Base-by-base conservation (phyloP, 768 basidiomycete species). In the Mycena polygramma region DNA sequence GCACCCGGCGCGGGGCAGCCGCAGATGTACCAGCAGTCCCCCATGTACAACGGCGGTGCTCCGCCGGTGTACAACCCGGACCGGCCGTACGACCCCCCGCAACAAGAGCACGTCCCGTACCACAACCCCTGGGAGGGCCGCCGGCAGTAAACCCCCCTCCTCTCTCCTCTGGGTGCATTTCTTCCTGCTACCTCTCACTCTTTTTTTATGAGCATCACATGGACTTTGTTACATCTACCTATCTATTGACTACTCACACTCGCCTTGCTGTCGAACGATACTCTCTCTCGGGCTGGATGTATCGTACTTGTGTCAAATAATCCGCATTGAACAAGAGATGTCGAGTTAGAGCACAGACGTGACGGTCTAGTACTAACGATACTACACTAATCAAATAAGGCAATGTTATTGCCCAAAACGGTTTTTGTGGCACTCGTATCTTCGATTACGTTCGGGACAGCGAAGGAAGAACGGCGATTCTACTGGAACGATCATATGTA, bases 1-100 rank as follows among this genome's bases (percentile, higher is more conserved):
- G 73, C 66, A 11, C 67, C 69, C 26, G 59, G 30, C 19, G 22
- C 52, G 15, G 59, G 63, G 17, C 51, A 39, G n/a, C 60, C 59
- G 57, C 70, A 39, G 45, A 68, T 68, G 71, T 61, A 62, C 46
- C 63, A 66, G 59, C 66, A 71, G 63, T 24, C 26, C 19, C 39
- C 49, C 19, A 22, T 60, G 14, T 60, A 49, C 59, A 36, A 66
- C 41, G 64, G 59, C 51, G 64, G 49, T 5, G 36, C 52, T 35
- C 67, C 68, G 35, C 63, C 66, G 11, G 48, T 36, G 37, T 73
- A 73, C 64, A 73, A 70, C 68, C 65, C 68, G 43, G 72, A 69
- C 51, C 68, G 68, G 49, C 68, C 72, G 41, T 73, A 73, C 59
- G 72, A 73, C 68, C 72, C 72, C 30, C 72, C 72, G 17, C 54